These are phyloP conservation scores for Psilocybe subaeruginosa DNA, from an alignment of 768 basidiomycete genomes.

Conservation along the genomic window DNA sequence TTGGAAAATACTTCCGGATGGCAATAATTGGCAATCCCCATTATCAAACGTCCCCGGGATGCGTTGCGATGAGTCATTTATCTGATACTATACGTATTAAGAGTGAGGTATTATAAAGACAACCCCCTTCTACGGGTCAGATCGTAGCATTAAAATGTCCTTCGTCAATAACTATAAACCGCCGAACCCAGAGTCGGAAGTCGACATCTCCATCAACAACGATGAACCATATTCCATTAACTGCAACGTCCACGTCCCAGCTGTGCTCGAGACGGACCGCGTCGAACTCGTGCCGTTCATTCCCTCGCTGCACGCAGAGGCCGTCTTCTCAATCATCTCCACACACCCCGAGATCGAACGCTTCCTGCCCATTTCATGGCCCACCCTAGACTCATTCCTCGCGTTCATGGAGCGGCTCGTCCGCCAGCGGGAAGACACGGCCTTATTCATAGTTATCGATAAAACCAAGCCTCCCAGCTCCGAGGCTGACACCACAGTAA, in stretches of 20 bases:
- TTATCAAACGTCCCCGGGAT: neutral
- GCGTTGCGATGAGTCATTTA: neutral
- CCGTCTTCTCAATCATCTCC: constrained; percentile 23
- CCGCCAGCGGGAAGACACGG: constrained; percentile 23
- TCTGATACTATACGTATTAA: neutral
- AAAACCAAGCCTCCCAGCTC: constrained; percentile 35
- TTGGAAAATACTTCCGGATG: neutral
- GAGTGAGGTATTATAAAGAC: too few species aligned
- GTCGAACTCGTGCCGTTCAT: constrained; percentile 48
- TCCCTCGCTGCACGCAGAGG: constrained; percentile 32
- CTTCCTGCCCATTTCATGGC: constrained; percentile 44
- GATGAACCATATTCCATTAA: constrained; percentile 37
- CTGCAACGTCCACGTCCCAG: constrained; percentile 42
- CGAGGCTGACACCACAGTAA: constrained; percentile 14
- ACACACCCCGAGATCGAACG: constrained; percentile 32
- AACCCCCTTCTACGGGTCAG: neutral
- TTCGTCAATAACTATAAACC: constrained; percentile 25
- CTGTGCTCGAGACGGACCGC: constrained; percentile 39
- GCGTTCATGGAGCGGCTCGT: constrained; percentile 29
- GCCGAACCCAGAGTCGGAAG: neutral
- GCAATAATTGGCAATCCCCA: too few species aligned
- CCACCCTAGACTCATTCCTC: constrained; percentile 30
- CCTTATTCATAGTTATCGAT: constrained; percentile 52
- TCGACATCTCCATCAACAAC: constrained; percentile 2
- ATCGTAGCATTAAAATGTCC: constrained; percentile 6